Evolutionary conservation across 192 early-diverging fungal genomes (phyloP).

Genomic region (Podila minutissima): DNA sequence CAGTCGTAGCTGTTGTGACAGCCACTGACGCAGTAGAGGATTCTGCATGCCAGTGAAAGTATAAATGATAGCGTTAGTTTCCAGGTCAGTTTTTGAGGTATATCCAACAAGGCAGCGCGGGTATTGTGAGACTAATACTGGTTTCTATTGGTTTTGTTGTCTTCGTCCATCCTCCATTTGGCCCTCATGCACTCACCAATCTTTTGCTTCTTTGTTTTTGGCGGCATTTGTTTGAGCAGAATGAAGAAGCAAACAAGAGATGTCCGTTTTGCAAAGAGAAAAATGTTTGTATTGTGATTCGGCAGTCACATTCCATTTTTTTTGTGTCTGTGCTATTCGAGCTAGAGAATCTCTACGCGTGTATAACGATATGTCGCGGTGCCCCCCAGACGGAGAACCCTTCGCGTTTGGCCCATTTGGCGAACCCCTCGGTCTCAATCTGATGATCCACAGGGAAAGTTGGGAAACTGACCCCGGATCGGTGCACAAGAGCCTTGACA

Average conservation of each 20-base stretch:
- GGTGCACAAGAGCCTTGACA: constrained; percentile 72
- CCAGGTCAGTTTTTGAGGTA: neutral
- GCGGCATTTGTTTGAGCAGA: constrained; percentile 17
- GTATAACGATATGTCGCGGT: constrained; percentile 70
- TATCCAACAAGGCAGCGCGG: too few species aligned
- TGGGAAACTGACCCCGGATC: constrained; percentile 72
- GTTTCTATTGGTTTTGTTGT: too few species aligned
- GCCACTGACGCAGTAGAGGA: neutral
- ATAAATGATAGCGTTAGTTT: neutral
- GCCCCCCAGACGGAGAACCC: constrained; percentile 72
- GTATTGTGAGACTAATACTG: too few species aligned
- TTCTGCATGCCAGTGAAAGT: neutral
- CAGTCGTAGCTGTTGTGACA: neutral
- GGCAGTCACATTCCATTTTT: neutral
- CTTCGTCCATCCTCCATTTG: too few species aligned
- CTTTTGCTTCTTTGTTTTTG: constrained; percentile 44
- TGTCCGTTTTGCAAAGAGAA: constrained; percentile 6
- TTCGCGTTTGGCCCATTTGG: constrained; percentile 72
- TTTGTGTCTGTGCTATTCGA: constrained; percentile 3
- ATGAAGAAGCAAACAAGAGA: neutral
- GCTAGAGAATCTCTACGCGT: constrained; percentile 37
- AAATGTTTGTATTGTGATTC: neutral
- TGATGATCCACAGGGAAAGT: constrained; percentile 69
- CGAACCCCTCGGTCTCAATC: constrained; percentile 80
- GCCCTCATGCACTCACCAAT: constrained; percentile 5